phyloP scores from a whole-genome alignment of 345 rosid genomes.

The Brassica rapa region DNA sequence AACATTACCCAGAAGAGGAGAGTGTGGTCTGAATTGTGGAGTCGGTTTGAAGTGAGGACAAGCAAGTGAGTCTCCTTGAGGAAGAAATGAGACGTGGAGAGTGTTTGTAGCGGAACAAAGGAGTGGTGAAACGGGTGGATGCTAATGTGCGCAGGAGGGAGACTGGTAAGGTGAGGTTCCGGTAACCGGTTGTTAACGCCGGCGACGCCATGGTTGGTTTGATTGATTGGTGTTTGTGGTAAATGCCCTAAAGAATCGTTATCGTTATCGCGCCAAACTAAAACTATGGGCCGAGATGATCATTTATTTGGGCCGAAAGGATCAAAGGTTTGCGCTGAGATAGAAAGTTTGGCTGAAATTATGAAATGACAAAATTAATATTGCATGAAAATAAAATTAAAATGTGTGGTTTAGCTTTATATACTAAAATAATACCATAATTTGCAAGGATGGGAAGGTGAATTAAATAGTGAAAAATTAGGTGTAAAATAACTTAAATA shows the following conservation, averaged over 20 bases:
- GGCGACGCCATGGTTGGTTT: constrained; percentile 49
- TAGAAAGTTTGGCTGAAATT: background rate
- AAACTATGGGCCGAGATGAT: background rate
- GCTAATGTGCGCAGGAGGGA: constrained; percentile 49
- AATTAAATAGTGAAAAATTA: too few relatives aligned
- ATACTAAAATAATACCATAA: too few relatives aligned
- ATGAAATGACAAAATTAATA: background rate
- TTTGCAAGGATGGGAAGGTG: too few relatives aligned
- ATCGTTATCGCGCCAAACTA: constrained; percentile 33
- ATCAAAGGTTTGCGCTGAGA: background rate
- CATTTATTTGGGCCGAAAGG: background rate
- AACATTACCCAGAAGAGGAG: constrained; percentile 51
- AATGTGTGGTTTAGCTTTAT: too few relatives aligned
- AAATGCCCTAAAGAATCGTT: constrained; percentile 28
- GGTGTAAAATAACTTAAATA: too few relatives aligned
- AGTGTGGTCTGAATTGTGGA: constrained; percentile 31
- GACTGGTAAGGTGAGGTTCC: constrained; percentile 46
- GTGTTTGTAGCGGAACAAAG: constrained; percentile 20
- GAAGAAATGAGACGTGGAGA: constrained; percentile 25
- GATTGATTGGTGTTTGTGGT: background rate
- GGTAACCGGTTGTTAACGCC: constrained; percentile 46
- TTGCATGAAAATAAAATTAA: too few relatives aligned
- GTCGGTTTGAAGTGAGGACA: constrained; percentile 44
- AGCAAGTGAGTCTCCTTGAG: constrained; percentile 40
- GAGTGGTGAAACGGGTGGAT: constrained; percentile 22